A percentile compares a stretch with the other conserved stretches of the same genome.
Conservation (phyloP, 169 alveolate genomes). For the Eimeria brunetti region DNA sequence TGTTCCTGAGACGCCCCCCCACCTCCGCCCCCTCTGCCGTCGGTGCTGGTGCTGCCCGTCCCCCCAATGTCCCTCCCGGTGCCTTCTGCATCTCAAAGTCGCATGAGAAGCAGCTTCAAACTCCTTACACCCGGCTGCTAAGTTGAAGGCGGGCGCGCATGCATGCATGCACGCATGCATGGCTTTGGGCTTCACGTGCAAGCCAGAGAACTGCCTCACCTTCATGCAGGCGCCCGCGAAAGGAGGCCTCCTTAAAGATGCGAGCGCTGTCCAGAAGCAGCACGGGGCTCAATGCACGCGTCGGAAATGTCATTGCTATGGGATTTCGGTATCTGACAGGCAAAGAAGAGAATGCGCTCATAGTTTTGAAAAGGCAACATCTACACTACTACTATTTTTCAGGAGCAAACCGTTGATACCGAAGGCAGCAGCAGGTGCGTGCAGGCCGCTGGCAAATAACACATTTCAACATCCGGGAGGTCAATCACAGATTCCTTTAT, state of each 20-base stretch:
- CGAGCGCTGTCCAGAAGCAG: constrained; percentile 97
- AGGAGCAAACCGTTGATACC: neutral
- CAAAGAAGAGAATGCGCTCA: neutral
- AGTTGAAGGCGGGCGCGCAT: neutral
- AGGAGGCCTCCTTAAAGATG: constrained; percentile 89
- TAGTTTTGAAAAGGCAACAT: neutral
- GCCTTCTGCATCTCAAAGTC: neutral
- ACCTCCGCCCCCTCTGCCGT: neutral
- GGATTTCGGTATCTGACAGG: constrained; percentile 92
- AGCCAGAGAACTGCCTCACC: constrained; percentile 4
- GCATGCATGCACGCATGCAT: neutral
- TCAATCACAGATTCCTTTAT: neutral
- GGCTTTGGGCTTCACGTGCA: neutral
- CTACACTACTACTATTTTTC: too few relatives aligned
- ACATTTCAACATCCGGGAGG: neutral
- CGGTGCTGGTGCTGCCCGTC: constrained; percentile 33
- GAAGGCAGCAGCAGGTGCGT: neutral
- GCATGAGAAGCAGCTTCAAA: neutral
- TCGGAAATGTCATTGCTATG: constrained; percentile 97
- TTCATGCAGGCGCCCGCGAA: constrained; percentile 64
- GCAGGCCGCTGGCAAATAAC: neutral
- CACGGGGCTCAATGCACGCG: constrained; percentile 97
- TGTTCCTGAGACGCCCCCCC: constrained; percentile 83
- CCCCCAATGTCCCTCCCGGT: neutral
- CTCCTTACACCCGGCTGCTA: neutral